Evolutionary conservation across 306 rosid genomes (phyloP).

Genomic region (Arachis hypogaea): DNA sequence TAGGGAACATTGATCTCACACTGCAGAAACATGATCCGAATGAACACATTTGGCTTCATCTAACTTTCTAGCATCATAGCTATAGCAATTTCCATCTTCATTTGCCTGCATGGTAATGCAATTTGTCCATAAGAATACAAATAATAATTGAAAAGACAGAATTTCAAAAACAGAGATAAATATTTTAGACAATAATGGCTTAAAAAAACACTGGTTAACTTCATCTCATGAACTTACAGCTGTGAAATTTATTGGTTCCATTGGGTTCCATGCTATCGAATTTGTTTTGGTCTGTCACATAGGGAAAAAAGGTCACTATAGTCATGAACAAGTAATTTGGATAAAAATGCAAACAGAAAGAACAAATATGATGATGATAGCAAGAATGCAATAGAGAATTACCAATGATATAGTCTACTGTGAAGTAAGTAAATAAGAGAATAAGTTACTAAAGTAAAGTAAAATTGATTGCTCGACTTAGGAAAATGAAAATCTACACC

Average conservation of each 20-base stretch:
- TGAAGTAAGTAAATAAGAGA: neutral
- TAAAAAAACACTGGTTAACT: conserved; percentile 7
- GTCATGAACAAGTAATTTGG: no score
- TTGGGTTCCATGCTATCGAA: conserved; percentile 92
- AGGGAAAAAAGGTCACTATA: neutral
- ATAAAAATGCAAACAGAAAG: no score
- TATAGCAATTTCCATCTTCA: no score
- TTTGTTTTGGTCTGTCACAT: conserved; percentile 79
- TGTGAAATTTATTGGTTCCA: conserved; percentile 93
- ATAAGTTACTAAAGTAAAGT: neutral
- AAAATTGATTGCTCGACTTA: conserved; percentile 10
- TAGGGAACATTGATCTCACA: conserved; percentile 55
- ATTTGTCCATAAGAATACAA: no score
- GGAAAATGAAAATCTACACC: conserved; percentile 13
- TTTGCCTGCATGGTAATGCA: no score
- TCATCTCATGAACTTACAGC: conserved; percentile 64
- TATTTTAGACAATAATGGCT: neutral
- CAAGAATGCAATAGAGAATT: no score
- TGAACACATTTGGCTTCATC: conserved; percentile 87
- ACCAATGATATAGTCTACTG: no score
- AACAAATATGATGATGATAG: no score
- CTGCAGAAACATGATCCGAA: conserved; percentile 92
- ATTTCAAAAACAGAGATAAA: conserved; percentile 9
- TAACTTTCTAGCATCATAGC: conserved; percentile 52
- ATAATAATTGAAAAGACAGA: neutral